phyloP scores from a whole-genome alignment of 1,284 basidiomycete species.

The Rhodotorula sp. region DNA sequence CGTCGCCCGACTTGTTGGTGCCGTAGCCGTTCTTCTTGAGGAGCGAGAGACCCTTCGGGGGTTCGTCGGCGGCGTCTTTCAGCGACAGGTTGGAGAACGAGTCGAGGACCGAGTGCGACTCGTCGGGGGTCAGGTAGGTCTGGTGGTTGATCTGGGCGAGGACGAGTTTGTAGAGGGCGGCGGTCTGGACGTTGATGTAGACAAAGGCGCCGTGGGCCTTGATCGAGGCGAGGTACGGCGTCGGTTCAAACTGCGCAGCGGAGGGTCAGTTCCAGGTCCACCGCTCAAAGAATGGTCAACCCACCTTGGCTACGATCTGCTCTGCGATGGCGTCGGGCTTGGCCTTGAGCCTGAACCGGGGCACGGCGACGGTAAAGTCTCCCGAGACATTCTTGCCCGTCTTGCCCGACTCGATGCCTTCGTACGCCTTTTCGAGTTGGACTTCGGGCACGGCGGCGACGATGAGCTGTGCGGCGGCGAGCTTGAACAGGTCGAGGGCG shows the following conservation, averaged over 20 bases:
- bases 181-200: conserved; percentile 70
- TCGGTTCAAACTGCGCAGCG: conserved; percentile 54
- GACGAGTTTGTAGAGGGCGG: conserved; percentile 69
- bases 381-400: conserved; percentile 62
- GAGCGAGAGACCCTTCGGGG: conserved; percentile 40
- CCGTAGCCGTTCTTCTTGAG: conserved; percentile 59
- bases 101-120: conserved; percentile 24
- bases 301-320: conserved; percentile 69
- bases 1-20: conserved; percentile 53
- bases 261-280: too few species aligned
- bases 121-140: conserved; percentile 55
- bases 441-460: conserved; percentile 64
- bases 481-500: conserved; percentile 78
- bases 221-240: conserved; percentile 60
- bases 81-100: conserved; percentile 29
- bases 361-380: conserved; percentile 88
- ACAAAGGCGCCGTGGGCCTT: conserved; percentile 74
- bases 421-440: conserved; percentile 65
- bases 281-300: conserved; percentile 47
- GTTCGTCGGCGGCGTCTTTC: conserved; percentile 39
- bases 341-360: conserved; percentile 80
- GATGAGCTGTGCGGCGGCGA: conserved; percentile 75
- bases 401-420: conserved; percentile 84
- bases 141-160: conserved; percentile 77
- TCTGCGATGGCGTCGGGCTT: conserved; percentile 76